A percentile compares a stretch with the other conserved stretches of the same genome.
These are phyloP conservation scores for Verticillium albo-atrum DNA, from an alignment of 2,329 filamentous ascomycete genomes.

Conservation along the genomic window DNA sequence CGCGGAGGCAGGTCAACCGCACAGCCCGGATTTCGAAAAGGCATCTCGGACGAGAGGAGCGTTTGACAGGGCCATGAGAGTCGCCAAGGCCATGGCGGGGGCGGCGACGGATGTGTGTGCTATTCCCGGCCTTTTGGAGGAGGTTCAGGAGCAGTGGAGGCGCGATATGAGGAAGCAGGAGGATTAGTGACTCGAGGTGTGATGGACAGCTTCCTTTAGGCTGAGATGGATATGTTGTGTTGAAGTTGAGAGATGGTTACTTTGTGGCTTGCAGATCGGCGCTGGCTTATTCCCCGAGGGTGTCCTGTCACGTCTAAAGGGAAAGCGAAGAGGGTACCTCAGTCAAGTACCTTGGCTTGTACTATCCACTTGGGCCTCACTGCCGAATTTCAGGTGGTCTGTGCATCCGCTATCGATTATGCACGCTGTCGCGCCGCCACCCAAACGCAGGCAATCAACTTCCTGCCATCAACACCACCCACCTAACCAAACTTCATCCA, in stretches of 20 bases:
- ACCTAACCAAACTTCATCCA: background rate
- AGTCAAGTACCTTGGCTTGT: too few species aligned
- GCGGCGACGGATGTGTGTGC: constrained; percentile 17
- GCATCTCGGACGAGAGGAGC: constrained; percentile 15
- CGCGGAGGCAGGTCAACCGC: constrained; percentile 10
- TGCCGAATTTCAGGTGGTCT: background rate
- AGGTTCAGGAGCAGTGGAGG: constrained; percentile 17
- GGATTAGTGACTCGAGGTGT: too few species aligned
- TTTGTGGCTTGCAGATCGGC: too few species aligned
- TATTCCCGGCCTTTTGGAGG: constrained; percentile 12
- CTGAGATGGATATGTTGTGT: too few species aligned
- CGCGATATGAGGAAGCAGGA: constrained; percentile 12
- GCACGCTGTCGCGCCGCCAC: too few species aligned
- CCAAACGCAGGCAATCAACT: background rate
- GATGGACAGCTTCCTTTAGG: too few species aligned
- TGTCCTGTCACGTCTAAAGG: too few species aligned
- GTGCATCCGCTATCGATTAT: background rate
- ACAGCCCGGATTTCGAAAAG: constrained; percentile 17
- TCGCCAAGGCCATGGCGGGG: constrained; percentile 16
- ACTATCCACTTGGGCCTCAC: too few species aligned
- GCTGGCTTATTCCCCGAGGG: too few species aligned
- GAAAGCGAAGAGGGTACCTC: too few species aligned
- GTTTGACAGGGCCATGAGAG: constrained; percentile 15
- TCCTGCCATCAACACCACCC: background rate
- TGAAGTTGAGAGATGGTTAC: too few species aligned